Percentiles rank a stretch among this genome's conserved stretches.
Evolutionary conservation across 163 green algal species (phyloP).

Genomic region (Picocystis sp.): DNA sequence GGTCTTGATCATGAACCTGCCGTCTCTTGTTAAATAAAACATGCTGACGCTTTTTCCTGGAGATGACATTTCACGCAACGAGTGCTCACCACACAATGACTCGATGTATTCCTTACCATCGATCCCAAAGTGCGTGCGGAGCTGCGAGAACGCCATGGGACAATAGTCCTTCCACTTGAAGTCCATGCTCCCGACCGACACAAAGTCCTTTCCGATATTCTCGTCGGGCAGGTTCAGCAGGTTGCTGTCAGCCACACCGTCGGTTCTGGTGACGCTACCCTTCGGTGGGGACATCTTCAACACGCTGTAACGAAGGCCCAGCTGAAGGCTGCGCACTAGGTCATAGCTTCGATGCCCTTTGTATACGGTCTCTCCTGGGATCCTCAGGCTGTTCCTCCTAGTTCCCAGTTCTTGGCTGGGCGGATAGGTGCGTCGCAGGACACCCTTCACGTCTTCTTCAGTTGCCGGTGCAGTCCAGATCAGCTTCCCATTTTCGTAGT

Average conservation of each 20-base stretch:
- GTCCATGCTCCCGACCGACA: constrained; percentile 12
- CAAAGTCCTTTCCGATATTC: constrained; percentile 1
- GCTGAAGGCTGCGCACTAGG: constrained; percentile 84
- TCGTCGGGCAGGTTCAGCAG: no score
- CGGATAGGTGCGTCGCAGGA: no score
- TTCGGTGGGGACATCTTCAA: no score
- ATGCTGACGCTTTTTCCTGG: constrained; percentile 59
- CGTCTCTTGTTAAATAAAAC: constrained; percentile 68
- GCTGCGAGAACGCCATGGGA: constrained; percentile 52
- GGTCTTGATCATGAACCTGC: constrained; percentile 84
- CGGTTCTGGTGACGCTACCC: no score
- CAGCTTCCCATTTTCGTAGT: constrained; percentile 24
- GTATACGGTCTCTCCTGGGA: constrained; percentile 51
- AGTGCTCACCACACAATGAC: constrained; percentile 53
- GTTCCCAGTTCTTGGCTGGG: no score
- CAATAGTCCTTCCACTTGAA: constrained; percentile 96
- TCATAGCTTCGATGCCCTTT: constrained; percentile 78
- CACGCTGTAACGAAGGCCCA: constrained; percentile 39
- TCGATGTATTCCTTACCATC: constrained; percentile 75
- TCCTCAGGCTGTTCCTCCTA: no score
- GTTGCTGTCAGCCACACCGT: no score
- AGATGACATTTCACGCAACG: constrained; percentile 59
- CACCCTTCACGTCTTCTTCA: no score
- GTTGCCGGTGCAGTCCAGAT: background rate
- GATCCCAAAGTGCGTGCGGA: constrained; percentile 61